Evolutionary conservation across 495 filamentous ascomycete species (phyloP), one percentile per base, ranked within the genome.

Genomic region (Neurospora sp.): DNA sequence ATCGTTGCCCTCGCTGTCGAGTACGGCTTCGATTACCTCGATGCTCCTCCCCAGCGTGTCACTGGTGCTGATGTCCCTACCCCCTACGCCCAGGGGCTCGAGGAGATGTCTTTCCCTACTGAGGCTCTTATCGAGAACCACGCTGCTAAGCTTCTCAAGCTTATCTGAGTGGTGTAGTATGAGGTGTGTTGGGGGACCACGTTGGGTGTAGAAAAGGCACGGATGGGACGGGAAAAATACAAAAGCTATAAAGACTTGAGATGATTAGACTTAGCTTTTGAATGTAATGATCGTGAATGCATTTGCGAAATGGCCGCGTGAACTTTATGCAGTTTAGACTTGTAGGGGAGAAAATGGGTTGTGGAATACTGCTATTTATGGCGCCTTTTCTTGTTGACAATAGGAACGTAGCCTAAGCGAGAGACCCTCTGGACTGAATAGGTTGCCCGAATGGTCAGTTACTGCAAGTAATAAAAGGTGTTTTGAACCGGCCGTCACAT

Each of bases 21-120:
- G 84, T 98, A 98, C 83, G 95, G 90, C 73, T 99, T 98, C 82
- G 96, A 98, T 86, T 97, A 96, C 86, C 89, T 99, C 74, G 91
- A 97, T 75, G 92, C 93, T 75, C 96, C 96, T 48, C 96, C 94
- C 73, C 91, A 95, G 81, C 90, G 95, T 83, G 89, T 98, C 77
- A 97, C 93, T 72, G 96, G 95, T 83, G 95, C 96, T 73, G 95
- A 98, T 83, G 96, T 98, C 15, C 95, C 94, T 72, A 97, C 94
- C 66, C 94, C 95, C 70, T 98, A 98, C 83, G 93, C 94, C 69
- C 84, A 89, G 81, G 90, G 91, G 77, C 88, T 97, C 73, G 96
- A 99, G 87, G 87, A 93, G 80, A 90, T 98, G 92, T 86, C 87
- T 78, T 99, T 98, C 91, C 96, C 96, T 40, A 89, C 89, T 79